Conservation (phyloP, 2,329 filamentous ascomycete genomes). For the Neopestalotiopsis sp. region DNA sequence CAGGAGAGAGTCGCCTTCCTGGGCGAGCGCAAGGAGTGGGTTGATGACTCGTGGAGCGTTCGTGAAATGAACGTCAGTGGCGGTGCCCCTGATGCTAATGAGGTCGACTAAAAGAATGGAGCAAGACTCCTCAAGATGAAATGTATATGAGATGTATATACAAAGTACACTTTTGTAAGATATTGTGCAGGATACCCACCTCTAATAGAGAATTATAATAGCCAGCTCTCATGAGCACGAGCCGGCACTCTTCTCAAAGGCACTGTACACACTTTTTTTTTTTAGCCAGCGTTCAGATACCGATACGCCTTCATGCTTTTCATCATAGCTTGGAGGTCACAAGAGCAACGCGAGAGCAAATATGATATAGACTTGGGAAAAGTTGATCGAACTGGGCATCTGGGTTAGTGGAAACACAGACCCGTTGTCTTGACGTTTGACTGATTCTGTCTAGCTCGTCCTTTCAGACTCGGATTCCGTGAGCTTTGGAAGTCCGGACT, state of each 20-base stretch:
- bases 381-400: constrained; percentile 20
- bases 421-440: constrained; percentile 21
- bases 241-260: constrained; percentile 12
- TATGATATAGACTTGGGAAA: constrained; percentile 17
- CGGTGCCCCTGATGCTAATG: constrained; percentile 34
- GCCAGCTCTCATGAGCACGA: constrained; percentile 26
- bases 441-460: constrained; percentile 48
- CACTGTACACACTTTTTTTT: constrained; percentile 12
- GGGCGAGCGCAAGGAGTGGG: constrained; percentile 83
- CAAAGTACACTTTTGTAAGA: constrained; percentile 38
- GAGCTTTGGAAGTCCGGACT: constrained; percentile 66
- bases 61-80: constrained; percentile 73
- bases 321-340: constrained; percentile 63
- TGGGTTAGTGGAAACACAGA: constrained; percentile 29
- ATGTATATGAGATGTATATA: constrained; percentile 7
- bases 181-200: constrained; percentile 42
- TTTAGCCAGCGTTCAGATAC: constrained; percentile 62
- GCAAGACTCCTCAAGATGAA: not conserved
- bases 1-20: constrained; percentile 74
- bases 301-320: constrained; percentile 63
- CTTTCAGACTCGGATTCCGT: constrained; percentile 66
- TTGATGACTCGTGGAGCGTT: constrained; percentile 74
- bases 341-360: constrained; percentile 63
- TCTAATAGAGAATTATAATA: constrained; percentile 29
- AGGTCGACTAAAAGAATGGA: constrained; percentile 1